These are phyloP conservation scores for Komagataea norvegica DNA, from an alignment of 1,139 yeast genomes.

Conservation along the genomic window DNA sequence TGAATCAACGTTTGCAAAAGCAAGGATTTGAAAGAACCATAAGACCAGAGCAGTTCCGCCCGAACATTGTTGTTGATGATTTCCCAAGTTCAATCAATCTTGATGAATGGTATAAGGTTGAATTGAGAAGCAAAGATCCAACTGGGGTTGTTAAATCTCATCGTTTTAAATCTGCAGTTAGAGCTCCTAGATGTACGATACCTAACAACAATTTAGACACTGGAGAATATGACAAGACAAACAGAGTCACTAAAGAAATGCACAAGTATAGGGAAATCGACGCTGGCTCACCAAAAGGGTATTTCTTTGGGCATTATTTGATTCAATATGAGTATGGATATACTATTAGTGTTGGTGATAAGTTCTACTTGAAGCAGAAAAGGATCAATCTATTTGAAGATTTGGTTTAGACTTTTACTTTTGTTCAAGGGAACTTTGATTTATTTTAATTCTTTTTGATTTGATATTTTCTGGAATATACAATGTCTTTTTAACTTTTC, in stretches of 20 bases:
- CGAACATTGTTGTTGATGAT: constrained; percentile 35
- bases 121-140: constrained; percentile 16
- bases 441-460: neutral
- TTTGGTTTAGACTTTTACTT: neutral
- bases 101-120: constrained; percentile 35
- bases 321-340: constrained; percentile 29
- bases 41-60: constrained; percentile 33
- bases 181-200: constrained; percentile 35
- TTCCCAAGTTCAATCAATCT: constrained; percentile 33
- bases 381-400: constrained; percentile 4
- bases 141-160: constrained; percentile 15
- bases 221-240: constrained; percentile 32
- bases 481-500: constrained; percentile 1
- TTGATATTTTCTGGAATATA: too few species aligned
- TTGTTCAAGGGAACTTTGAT: neutral
- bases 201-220: constrained; percentile 34
- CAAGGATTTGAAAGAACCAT: constrained; percentile 23
- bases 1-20: constrained; percentile 25
- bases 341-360: constrained; percentile 30
- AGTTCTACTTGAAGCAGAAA: constrained; percentile 20
- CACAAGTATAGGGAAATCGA: constrained; percentile 36
- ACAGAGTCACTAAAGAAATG: constrained; percentile 34
- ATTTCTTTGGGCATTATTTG: constrained; percentile 38
- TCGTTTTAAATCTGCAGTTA: constrained; percentile 24
- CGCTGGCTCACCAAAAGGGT: constrained; percentile 29